These are phyloP conservation scores for Thalassiosira ordinaria DNA, from an alignment of 352 stramenopile species.

Conservation along the genomic window DNA sequence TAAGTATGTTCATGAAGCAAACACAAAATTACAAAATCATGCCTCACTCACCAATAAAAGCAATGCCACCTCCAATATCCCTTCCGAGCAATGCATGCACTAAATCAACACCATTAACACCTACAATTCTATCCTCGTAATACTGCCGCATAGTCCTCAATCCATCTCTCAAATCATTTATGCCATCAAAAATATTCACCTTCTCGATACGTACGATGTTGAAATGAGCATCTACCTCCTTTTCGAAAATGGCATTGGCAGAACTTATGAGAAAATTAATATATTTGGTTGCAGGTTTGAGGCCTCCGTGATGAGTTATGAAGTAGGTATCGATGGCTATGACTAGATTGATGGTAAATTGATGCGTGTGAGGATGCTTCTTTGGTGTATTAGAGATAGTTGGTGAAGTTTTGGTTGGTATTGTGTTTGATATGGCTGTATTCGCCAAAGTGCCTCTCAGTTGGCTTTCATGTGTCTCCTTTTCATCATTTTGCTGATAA, in stretches of 20 bases:
- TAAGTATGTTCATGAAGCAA: too few species aligned
- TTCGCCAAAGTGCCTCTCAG: too few species aligned
- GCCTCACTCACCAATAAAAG: slow-evolving; percentile 15
- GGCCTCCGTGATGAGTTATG: not conserved
- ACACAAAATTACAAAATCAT: not conserved
- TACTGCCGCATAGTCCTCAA: not conserved
- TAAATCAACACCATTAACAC: not conserved
- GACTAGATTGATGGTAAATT: not conserved
- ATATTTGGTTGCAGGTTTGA: not conserved
- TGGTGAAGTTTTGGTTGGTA: too few species aligned
- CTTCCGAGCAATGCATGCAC: slow-evolving; percentile 6
- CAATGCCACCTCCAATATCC: slow-evolving; percentile 34
- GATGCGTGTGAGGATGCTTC: not conserved
- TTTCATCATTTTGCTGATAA: too few species aligned
- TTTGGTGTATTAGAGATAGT: too few species aligned
- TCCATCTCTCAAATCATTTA: not conserved
- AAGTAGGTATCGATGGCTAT: not conserved
- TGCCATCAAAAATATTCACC: not conserved
- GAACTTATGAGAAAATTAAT: not conserved
- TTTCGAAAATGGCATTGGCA: not conserved
- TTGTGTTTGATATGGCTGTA: too few species aligned
- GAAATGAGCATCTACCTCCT: not conserved
- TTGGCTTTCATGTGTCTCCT: too few species aligned
- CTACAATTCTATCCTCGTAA: not conserved
- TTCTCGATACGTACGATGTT: not conserved